These are phyloP conservation scores for Pyracantha coccinea DNA, from an alignment of 331 rosid species.

Conservation along the genomic window DNA sequence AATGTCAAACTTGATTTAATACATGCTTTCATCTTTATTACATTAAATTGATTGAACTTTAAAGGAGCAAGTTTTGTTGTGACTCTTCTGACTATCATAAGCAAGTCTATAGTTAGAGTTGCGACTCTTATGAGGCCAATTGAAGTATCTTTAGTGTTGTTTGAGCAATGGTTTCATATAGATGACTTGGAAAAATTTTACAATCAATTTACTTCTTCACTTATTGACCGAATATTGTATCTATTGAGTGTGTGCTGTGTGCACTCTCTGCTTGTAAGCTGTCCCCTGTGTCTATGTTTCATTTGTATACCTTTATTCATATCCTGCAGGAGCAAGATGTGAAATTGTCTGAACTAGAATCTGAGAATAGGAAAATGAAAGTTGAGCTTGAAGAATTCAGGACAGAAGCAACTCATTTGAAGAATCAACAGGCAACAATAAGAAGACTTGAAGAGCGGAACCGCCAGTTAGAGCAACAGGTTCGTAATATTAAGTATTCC, in stretches of 20 bases:
- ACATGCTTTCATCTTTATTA: neutral
- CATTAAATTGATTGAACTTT: neutral
- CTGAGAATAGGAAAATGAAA: slow-evolving; percentile 95
- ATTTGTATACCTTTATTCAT: slow-evolving; percentile 1
- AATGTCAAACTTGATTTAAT: neutral
- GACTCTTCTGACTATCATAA: too few relatives aligned
- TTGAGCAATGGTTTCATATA: neutral
- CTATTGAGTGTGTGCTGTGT: neutral
- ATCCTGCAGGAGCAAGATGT: slow-evolving; percentile 90
- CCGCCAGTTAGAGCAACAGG: slow-evolving; percentile 98
- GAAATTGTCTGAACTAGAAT: slow-evolving; percentile 77
- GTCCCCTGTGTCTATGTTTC: slow-evolving; percentile 1
- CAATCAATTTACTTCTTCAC: neutral
- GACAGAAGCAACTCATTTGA: slow-evolving; percentile 95
- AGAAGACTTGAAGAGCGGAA: slow-evolving; percentile 93
- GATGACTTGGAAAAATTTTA: neutral
- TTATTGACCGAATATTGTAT: neutral
- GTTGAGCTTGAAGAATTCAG: slow-evolving; percentile 98
- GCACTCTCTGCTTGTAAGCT: neutral
- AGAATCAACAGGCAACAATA: slow-evolving; percentile 98
- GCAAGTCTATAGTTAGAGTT: too few relatives aligned
- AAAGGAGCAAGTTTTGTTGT: neutral
- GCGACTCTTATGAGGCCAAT: neutral
- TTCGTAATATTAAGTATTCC: slow-evolving; percentile 11
- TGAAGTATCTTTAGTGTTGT: neutral